Evolutionary conservation across 2,329 filamentous ascomycete genomes (phyloP), one percentile per base, ranked within the genome.

Genomic region (Aaosphaeria pasadenensis): DNA sequence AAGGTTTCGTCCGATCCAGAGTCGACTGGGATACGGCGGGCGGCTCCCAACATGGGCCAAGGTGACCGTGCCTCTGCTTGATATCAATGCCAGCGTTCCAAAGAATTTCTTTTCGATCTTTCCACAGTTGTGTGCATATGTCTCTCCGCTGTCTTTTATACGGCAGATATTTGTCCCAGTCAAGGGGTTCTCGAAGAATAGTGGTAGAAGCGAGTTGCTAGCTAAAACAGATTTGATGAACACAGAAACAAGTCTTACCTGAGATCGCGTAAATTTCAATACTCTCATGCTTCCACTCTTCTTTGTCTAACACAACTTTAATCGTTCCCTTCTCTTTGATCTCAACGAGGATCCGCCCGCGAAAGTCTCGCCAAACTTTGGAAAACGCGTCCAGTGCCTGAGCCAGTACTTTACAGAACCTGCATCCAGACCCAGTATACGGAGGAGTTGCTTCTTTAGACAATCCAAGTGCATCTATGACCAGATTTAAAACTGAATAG

Each of bases 1-100:
- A 67, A 66, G 1, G 62, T 64, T 7, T 64, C 62, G 42, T 66
- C 64, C 11, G 64, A 67, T 7, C 64, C 64, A 28, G 64, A 56
- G 39, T 63, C 55, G n/a, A 49, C 32, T 28, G 62, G 62, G 30
- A 67, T 63, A 11, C 57, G 58, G 46, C 60, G 59, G 11, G 62
- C 60, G 11, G 51, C 54, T 11, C 64, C 63, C 7, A 67, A 55
- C 7, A 60, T 63, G 30, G 63, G 56, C 65, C 62, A 67, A 6
- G 63, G 62, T 24, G 59, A 44, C 6, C 60, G 58, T n/a, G 58
- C 56, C 45, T 56, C 64, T 67, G 6, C 43, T 39, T 4, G 24
- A n/a, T 40, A 17, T 40, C 24, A 40, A 28, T 7, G 9, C n/a
- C 7, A 36, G 33, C 33, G n/a, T 9, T 24, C 17, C 17, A 28